Conservation (phyloP, 1,139 yeast genomes). For the Taphrina pruni region DNA sequence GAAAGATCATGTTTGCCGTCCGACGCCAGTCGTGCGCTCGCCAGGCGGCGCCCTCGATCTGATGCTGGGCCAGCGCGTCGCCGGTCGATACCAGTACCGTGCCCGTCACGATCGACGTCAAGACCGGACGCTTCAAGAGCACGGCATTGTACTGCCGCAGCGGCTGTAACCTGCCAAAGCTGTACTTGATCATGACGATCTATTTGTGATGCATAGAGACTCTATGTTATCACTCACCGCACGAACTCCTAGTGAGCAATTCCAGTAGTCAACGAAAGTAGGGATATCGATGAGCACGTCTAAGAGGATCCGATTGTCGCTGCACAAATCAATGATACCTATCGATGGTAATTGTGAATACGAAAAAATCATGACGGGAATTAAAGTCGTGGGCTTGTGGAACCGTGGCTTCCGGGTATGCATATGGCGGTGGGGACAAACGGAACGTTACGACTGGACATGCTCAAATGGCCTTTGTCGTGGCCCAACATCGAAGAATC, state of each 20-base stretch:
- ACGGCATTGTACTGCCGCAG: constrained; percentile 13
- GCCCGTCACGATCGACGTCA: constrained; percentile 18
- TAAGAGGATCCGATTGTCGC: no score
- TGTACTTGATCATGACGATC: neutral
- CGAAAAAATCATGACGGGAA: no score
- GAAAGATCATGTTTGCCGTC: constrained; percentile 30
- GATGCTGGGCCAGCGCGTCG: constrained; percentile 30
- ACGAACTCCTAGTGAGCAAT: no score
- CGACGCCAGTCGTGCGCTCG: constrained; percentile 21
- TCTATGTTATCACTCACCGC: neutral
- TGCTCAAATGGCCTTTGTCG: no score
- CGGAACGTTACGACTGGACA: no score
- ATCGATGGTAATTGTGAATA: no score
- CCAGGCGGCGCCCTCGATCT: constrained; percentile 17
- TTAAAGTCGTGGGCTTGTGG: neutral
- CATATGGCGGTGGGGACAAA: no score
- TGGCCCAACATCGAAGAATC: no score
- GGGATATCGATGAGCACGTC: no score
- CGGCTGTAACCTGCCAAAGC: neutral
- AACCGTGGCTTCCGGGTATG: neutral
- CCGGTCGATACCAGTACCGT: constrained; percentile 26
- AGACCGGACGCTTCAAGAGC: constrained; percentile 11
- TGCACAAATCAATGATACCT: no score
- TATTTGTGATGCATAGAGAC: neutral
- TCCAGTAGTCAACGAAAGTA: no score